These are phyloP conservation scores for Penicillium cinerascens DNA, from an alignment of 495 filamentous ascomycete species.

Conservation along the genomic window DNA sequence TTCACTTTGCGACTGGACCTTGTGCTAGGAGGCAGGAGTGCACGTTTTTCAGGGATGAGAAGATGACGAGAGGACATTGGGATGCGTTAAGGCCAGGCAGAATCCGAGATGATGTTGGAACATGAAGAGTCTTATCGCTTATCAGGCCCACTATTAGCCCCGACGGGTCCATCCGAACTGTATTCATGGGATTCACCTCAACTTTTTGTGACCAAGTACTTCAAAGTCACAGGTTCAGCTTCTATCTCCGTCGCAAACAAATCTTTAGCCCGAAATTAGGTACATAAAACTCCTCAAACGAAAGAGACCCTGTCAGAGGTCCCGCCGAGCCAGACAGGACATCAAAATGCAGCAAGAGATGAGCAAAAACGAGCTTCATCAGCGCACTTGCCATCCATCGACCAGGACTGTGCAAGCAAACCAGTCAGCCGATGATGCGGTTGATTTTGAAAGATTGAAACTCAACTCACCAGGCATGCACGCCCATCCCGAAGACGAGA, in stretches of 20 bases:
- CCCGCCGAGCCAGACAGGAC: slow-evolving; percentile 22
- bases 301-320: slow-evolving; percentile 17
- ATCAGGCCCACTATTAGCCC: background rate
- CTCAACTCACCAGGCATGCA: slow-evolving; percentile 22
- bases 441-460: slow-evolving; percentile 12
- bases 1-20: background rate
- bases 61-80: slow-evolving; percentile 6
- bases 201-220: background rate
- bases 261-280: slow-evolving; percentile 24
- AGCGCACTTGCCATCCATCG: slow-evolving; percentile 53
- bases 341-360: slow-evolving; percentile 48
- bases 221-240: background rate
- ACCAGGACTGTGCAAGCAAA: slow-evolving; percentile 39
- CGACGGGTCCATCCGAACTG: background rate
- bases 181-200: background rate
- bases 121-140: background rate
- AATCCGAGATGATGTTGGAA: background rate
- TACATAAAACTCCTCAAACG: slow-evolving; percentile 28
- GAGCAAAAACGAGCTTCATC: slow-evolving; percentile 52
- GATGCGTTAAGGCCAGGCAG: too few relatives aligned
- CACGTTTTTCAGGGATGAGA: slow-evolving; percentile 17
- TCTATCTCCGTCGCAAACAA: slow-evolving; percentile 7
- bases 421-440: slow-evolving; percentile 15
- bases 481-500: slow-evolving; percentile 28
- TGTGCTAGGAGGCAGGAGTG: slow-evolving; percentile 6